Evolutionary conservation across 495 filamentous ascomycete genomes (phyloP).

Genomic region (Neurospora sp.): DNA sequence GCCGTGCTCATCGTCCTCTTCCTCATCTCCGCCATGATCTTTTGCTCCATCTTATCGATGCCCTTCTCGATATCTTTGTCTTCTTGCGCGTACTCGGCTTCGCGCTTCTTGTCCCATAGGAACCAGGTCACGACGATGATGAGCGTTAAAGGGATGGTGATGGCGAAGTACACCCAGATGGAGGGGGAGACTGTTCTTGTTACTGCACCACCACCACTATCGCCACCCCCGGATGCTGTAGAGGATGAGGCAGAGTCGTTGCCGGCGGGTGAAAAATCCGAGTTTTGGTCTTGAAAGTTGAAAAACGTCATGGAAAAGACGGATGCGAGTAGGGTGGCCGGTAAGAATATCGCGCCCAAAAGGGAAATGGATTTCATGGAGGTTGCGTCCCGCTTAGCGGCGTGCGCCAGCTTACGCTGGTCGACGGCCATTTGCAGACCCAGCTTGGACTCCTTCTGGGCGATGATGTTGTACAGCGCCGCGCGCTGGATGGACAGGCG

Average conservation of each 20-base stretch:
- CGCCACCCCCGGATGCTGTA: not conserved
- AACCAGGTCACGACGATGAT: constrained; percentile 36
- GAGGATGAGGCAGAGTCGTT: not conserved
- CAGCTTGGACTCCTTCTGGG: constrained; percentile 46
- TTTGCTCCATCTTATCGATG: constrained; percentile 42
- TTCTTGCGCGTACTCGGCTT: constrained; percentile 32
- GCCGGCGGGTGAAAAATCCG: not conserved
- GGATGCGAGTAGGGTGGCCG: constrained; percentile 43
- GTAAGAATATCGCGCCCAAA: constrained; percentile 45
- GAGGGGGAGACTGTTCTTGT: constrained; percentile 23
- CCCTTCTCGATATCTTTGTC: constrained; percentile 40
- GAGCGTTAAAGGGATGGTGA: constrained; percentile 40
- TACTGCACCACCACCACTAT: not conserved
- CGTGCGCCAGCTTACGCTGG: constrained; percentile 44
- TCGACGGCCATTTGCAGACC: constrained; percentile 47
- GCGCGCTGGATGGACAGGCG: constrained; percentile 42
- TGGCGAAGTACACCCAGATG: constrained; percentile 46
- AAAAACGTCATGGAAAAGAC: constrained; percentile 50
- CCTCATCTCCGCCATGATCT: constrained; percentile 43
- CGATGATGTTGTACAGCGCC: constrained; percentile 48
- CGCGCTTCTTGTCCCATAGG: constrained; percentile 34
- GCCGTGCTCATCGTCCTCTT: constrained; percentile 43
- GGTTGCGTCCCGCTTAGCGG: constrained; percentile 43
- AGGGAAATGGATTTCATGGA: constrained; percentile 48
- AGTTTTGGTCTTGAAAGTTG: constrained; percentile 28